Conservation (phyloP, 1,284 basidiomycete genomes). For the Pseudozyma hubeiensis region DNA sequence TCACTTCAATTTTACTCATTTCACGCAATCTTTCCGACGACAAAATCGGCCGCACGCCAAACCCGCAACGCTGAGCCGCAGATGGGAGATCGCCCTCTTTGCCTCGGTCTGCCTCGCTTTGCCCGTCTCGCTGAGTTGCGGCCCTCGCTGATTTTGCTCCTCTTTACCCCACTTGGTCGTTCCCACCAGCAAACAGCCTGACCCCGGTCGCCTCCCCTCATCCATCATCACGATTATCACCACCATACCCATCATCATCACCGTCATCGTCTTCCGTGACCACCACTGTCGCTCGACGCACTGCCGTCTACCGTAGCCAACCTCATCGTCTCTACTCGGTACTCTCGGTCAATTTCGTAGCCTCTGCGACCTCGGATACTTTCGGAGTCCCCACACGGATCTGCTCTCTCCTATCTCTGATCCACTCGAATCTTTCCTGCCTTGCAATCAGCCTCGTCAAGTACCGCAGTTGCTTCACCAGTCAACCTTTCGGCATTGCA, state of each 20-base stretch:
- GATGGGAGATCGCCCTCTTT: neutral
- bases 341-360: too few species aligned
- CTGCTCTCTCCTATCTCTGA: neutral
- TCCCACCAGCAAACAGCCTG: neutral
- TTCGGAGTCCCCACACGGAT: slow-evolving; percentile 17
- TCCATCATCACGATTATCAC: neutral
- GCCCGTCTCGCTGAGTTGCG: too few species aligned
- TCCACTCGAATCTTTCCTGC: too few species aligned
- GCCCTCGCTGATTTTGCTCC: neutral
- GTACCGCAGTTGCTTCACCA: too few species aligned
- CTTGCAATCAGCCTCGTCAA: too few species aligned
- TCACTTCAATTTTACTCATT: neutral
- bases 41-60: neutral
- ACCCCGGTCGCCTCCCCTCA: neutral
- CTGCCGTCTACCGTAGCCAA: neutral
- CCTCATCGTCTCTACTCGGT: neutral
- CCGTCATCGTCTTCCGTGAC: neutral
- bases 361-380: slow-evolving; percentile 11
- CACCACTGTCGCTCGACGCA: neutral
- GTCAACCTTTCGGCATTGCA: too few species aligned
- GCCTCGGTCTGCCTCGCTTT: neutral
- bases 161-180: neutral
- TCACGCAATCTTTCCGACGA: slow-evolving; percentile 3
- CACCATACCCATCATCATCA: neutral
- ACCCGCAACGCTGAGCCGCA: neutral